A percentile compares a stretch with the other conserved stretches of the same genome.
Conservation (phyloP, 129 eudicot genomes). For the Deinandra increscens region DNA sequence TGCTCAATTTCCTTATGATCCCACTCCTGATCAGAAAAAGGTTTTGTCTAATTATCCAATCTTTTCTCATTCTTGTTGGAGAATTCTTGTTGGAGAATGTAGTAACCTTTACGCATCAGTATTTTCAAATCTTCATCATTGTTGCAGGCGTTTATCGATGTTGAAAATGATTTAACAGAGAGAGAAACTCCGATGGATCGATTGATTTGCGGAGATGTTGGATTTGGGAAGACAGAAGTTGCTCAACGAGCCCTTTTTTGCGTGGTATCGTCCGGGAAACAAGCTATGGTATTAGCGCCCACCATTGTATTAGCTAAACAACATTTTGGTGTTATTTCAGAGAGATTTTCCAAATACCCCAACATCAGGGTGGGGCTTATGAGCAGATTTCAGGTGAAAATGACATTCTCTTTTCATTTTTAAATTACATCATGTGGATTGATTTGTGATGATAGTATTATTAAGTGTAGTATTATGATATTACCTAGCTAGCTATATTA, state of each 20-base stretch:
- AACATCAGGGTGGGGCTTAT: conserved; percentile 80
- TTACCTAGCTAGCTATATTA: conserved; percentile 11
- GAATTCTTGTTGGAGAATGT: neutral
- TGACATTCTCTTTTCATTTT: conserved; percentile 7
- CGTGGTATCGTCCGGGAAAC: conserved; percentile 91
- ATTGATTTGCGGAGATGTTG: conserved; percentile 95
- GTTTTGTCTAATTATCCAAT: conserved; percentile 20
- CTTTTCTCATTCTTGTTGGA: neutral
- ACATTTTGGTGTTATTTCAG: conserved; percentile 83
- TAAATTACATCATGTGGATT: neutral
- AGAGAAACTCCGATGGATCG: conserved; percentile 95
- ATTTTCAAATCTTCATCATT: neutral
- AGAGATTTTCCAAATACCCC: conserved; percentile 72
- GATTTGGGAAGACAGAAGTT: conserved; percentile 98
- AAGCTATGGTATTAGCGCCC: conserved; percentile 94
- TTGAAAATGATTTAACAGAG: conserved; percentile 88
- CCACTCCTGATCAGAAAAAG: conserved; percentile 90
- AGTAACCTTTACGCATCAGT: neutral
- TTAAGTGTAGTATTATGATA: neutral
- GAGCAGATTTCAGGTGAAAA: conserved; percentile 92
- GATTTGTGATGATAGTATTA: neutral
- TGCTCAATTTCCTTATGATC: conserved; percentile 69
- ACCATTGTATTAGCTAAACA: conserved; percentile 93
- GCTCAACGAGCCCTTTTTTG: conserved; percentile 85
- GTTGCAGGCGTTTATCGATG: conserved; percentile 79